These are phyloP conservation scores for Globisporangium abappressorium DNA, from an alignment of 352 stramenopile genomes.

Conservation along the genomic window DNA sequence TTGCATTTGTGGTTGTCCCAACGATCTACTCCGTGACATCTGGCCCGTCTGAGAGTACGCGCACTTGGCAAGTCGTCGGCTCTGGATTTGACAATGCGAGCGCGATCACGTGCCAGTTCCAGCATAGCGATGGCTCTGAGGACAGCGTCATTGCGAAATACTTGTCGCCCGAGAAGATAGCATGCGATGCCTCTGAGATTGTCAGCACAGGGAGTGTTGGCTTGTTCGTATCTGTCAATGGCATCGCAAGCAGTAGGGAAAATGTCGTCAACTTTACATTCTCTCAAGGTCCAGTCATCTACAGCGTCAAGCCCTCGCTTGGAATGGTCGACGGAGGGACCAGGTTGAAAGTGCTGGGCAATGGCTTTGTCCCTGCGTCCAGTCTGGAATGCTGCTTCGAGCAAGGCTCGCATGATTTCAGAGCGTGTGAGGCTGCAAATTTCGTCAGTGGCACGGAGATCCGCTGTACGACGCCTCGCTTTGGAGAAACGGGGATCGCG, in stretches of 20 bases:
- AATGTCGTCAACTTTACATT: conserved; percentile 35
- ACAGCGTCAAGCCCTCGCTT: conserved; percentile 43
- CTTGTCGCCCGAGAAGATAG: conserved; percentile 21
- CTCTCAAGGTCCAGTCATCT: conserved; percentile 26
- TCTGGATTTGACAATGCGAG: conserved; percentile 24
- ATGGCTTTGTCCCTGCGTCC: conserved; percentile 38
- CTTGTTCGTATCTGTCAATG: conserved; percentile 32
- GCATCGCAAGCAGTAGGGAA: conserved; percentile 20
- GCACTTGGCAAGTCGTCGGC: conserved; percentile 33
- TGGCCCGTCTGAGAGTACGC: conserved; percentile 29
- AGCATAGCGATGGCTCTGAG: conserved; percentile 3
- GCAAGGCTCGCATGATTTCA: not conserved
- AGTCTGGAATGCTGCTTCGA: conserved; percentile 60
- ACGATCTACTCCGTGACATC: conserved; percentile 44
- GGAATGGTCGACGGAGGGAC: conserved; percentile 29
- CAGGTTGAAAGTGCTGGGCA: conserved; percentile 34
- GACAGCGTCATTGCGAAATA: conserved; percentile 5
- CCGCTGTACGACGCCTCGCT: conserved; percentile 25
- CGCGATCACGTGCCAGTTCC: conserved; percentile 31
- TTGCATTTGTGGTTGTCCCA: conserved; percentile 52
- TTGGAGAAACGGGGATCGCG: conserved; percentile 15
- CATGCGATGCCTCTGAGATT: conserved; percentile 23
- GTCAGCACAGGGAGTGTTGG: conserved; percentile 13
- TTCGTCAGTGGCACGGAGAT: conserved; percentile 36
- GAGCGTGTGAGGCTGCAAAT: conserved; percentile 21